phyloP scores from a whole-genome alignment of 2,329 filamentous ascomycete genomes.

The Alternaria longipes region DNA sequence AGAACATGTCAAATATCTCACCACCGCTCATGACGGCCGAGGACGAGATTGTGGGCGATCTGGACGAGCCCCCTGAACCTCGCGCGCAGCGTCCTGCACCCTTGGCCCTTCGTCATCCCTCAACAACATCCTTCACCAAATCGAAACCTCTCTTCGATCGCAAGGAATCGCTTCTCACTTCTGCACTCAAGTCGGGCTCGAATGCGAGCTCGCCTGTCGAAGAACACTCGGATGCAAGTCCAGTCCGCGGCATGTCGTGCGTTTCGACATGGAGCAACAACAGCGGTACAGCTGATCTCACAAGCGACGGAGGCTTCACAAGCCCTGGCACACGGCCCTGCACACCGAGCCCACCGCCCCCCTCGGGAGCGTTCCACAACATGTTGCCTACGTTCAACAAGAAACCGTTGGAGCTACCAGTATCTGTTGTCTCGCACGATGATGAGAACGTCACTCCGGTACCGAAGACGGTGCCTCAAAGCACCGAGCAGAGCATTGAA shows the following conservation, averaged over 20 bases:
- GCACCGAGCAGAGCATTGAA: slow-evolving; percentile 67
- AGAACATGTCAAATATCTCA: slow-evolving; percentile 37
- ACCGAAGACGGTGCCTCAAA: slow-evolving; percentile 33
- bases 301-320: slow-evolving; percentile 91
- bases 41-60: slow-evolving; percentile 76
- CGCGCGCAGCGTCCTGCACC: slow-evolving; percentile 57
- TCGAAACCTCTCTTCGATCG: slow-evolving; percentile 60
- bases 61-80: slow-evolving; percentile 89
- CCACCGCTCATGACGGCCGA: slow-evolving; percentile 50
- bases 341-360: slow-evolving; percentile 87
- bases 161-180: slow-evolving; percentile 85
- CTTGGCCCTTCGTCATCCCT: slow-evolving; percentile 51
- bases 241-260: slow-evolving; percentile 57
- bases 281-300: slow-evolving; percentile 86
- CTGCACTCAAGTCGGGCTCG: slow-evolving; percentile 71
- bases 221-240: slow-evolving; percentile 51
- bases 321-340: slow-evolving; percentile 83
- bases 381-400: slow-evolving; percentile 50
- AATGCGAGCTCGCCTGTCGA: slow-evolving; percentile 50
- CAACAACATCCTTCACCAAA: slow-evolving; percentile 57
- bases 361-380: slow-evolving; percentile 60
- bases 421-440: slow-evolving; percentile 51
- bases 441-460: slow-evolving; percentile 43
- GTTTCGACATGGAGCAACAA: slow-evolving; percentile 80
- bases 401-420: slow-evolving; percentile 50